phyloP scores from a whole-genome alignment of 192 early-diverging fungal genomes.

The Coemansia erecta region DNA sequence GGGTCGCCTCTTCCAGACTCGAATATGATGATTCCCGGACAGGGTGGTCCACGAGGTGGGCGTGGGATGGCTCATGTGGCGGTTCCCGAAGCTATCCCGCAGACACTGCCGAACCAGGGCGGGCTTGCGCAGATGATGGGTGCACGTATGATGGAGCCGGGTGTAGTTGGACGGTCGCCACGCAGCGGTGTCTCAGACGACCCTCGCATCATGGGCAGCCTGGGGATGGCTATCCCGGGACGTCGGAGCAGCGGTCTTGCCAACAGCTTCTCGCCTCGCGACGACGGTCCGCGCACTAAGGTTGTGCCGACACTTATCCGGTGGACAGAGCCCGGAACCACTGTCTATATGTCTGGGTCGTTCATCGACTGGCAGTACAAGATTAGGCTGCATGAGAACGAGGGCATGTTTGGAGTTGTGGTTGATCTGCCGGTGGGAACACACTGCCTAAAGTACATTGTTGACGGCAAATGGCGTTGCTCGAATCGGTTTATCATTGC shows the following conservation, averaged over 20 bases:
- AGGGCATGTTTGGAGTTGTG: conserved; percentile 41
- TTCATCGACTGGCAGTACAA: conserved; percentile 98
- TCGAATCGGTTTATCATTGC: conserved; percentile 86
- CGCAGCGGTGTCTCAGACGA: conserved; percentile 44
- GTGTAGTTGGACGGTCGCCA: conserved; percentile 38
- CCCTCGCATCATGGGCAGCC: conserved; percentile 3
- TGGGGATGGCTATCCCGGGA: conserved; percentile 1
- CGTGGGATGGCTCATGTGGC: conserved; percentile 19
- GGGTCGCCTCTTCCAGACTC: conserved; percentile 50
- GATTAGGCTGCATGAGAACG: conserved; percentile 63
- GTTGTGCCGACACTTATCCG: conserved; percentile 85
- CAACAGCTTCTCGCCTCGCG: conserved; percentile 17
- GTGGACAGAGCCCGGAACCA: conserved; percentile 70
- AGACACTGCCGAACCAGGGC: conserved; percentile 51
- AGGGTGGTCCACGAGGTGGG: background rate
- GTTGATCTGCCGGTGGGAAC: conserved; percentile 91
- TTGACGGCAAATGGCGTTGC: conserved; percentile 98
- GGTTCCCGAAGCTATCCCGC: conserved; percentile 49
- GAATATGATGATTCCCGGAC: conserved; percentile 8
- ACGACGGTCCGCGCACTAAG: conserved; percentile 15
- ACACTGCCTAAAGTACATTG: conserved; percentile 96
- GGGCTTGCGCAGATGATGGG: conserved; percentile 52
- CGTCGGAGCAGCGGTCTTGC: conserved; percentile 9
- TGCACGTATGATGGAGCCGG: conserved; percentile 36
- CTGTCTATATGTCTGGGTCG: conserved; percentile 91